Conservation (phyloP, 495 filamentous ascomycete species). For the Terfezia claveryi region DNA sequence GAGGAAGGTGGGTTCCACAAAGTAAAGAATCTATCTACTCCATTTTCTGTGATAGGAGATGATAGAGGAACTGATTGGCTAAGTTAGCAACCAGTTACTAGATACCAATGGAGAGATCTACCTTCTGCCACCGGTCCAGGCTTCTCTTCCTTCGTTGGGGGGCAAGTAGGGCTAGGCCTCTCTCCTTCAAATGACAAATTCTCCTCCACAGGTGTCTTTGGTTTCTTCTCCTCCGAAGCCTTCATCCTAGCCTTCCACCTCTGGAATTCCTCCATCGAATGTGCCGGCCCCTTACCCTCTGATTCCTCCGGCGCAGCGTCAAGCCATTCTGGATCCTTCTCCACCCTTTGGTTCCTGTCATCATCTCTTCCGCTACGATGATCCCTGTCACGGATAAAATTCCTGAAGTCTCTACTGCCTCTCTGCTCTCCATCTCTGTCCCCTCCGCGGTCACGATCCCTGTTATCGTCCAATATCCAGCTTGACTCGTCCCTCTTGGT, state of each 20-base stretch:
- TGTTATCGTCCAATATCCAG: slow-evolving; percentile 20
- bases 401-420: slow-evolving; percentile 22
- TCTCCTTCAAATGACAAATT: background rate
- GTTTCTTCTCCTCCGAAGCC: slow-evolving; percentile 21
- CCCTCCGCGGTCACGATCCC: slow-evolving; percentile 43
- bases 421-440: background rate
- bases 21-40: slow-evolving; percentile 64
- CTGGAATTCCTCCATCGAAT: slow-evolving; percentile 58
- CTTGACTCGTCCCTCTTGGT: slow-evolving; percentile 26
- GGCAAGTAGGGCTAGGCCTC: background rate
- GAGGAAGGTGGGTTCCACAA: slow-evolving; percentile 32
- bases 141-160: slow-evolving; percentile 24
- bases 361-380: slow-evolving; percentile 12
- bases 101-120: slow-evolving; percentile 28
- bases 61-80: too few species aligned
- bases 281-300: slow-evolving; percentile 41
- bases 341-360: slow-evolving; percentile 25
- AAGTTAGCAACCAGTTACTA: background rate
- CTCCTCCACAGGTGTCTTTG: background rate
- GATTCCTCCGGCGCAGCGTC: slow-evolving; percentile 49
- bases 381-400: slow-evolving; percentile 5
- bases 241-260: slow-evolving; percentile 91
- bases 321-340: slow-evolving; percentile 72
- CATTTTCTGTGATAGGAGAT: slow-evolving; percentile 34
- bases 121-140: slow-evolving; percentile 20